phyloP scores from a whole-genome alignment of 495 filamentous ascomycete genomes.

The Chlorociboria aeruginascens region DNA sequence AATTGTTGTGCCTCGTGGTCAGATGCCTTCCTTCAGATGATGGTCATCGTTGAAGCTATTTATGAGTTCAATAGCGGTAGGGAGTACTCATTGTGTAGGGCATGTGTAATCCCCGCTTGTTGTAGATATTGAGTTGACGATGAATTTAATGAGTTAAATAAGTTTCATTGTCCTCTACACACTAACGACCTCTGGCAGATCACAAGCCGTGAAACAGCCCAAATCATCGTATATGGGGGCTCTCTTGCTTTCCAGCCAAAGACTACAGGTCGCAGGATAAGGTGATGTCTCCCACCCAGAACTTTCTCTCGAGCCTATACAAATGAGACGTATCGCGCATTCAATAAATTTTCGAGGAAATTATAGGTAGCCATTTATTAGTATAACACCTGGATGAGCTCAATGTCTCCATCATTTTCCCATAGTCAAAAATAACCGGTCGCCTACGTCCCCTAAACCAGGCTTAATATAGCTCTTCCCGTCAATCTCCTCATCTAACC shows the following conservation, averaged over 20 bases:
- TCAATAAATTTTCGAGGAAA: too few relatives aligned
- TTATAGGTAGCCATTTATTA: too few relatives aligned
- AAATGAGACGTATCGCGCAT: too few relatives aligned
- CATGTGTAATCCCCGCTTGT: not conserved
- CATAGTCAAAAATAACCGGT: slow-evolving; percentile 83
- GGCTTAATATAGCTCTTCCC: slow-evolving; percentile 82
- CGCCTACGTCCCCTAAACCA: slow-evolving; percentile 83
- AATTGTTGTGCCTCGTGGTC: slow-evolving; percentile 2
- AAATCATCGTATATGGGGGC: too few relatives aligned
- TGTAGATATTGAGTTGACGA: too few relatives aligned
- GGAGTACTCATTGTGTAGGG: not conserved
- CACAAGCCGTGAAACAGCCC: not conserved
- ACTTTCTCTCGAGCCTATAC: too few relatives aligned
- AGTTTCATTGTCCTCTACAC: not conserved
- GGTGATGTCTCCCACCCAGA: too few relatives aligned
- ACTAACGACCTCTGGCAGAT: not conserved
- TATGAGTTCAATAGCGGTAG: not conserved
- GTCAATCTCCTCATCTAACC: slow-evolving; percentile 59
- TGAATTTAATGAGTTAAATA: too few relatives aligned
- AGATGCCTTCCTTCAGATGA: slow-evolving; percentile 14
- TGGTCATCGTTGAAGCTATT: not conserved
- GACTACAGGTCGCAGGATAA: too few relatives aligned
- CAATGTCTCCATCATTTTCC: slow-evolving; percentile 52
- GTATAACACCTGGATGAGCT: too few relatives aligned
- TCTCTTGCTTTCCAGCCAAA: too few relatives aligned